Conservation (phyloP, 192 early-diverging fungal genomes). For the Coemansia sp. region DNA sequence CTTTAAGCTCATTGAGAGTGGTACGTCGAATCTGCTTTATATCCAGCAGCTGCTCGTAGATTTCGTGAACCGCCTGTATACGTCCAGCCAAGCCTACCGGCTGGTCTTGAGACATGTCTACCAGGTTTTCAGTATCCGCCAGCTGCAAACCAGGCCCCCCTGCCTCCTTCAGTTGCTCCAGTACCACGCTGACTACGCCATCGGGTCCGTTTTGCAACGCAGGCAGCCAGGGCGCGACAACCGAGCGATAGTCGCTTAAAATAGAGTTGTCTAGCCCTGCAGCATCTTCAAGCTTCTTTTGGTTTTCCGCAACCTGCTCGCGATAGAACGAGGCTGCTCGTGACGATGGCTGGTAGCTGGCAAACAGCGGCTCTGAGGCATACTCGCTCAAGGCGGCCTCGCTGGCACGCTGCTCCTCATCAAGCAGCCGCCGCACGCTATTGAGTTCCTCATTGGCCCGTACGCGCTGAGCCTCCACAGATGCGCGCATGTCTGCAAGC, state of each 20-base stretch:
- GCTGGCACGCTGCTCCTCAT: conserved; percentile 85
- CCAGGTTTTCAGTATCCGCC: conserved; percentile 54
- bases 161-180: conserved; percentile 48
- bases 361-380: conserved; percentile 62
- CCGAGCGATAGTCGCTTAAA: conserved; percentile 39
- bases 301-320: conserved; percentile 71
- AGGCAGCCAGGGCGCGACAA: conserved; percentile 43
- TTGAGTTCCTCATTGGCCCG: conserved; percentile 65
- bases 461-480: conserved; percentile 65
- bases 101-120: conserved; percentile 58
- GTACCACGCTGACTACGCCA: conserved; percentile 51
- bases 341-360: conserved; percentile 82
- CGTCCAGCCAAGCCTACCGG: conserved; percentile 42
- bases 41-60: conserved; percentile 42
- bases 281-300: conserved; percentile 76
- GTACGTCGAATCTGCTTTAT: conserved; percentile 48
- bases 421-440: conserved; percentile 64
- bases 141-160: conserved; percentile 18
- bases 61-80: conserved; percentile 37
- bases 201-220: conserved; percentile 45
- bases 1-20: conserved; percentile 56
- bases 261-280: conserved; percentile 61
- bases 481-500: conserved; percentile 59
- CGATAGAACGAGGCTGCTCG: conserved; percentile 69
- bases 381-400: conserved; percentile 75